Conservation (phyloP, 1,284 basidiomycete genomes). For the Sanguinoderma infundibulare region DNA sequence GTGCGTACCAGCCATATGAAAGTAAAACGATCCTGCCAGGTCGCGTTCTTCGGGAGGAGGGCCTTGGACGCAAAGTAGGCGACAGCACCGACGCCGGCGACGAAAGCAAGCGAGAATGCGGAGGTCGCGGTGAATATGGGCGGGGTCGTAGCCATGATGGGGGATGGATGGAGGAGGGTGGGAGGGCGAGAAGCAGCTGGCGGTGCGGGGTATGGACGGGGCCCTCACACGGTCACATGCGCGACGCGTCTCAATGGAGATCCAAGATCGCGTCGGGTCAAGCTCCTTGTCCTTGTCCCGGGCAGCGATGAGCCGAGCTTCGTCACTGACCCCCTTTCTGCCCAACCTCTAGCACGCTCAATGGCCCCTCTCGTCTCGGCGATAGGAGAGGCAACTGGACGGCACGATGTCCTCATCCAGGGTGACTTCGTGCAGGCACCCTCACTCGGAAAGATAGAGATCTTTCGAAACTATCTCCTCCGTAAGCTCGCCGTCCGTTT, state of each 20-base stretch:
- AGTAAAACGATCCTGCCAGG: slow-evolving; percentile 64
- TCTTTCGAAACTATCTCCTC: slow-evolving; percentile 62
- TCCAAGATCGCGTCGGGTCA: slow-evolving; percentile 6
- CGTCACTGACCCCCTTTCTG: slow-evolving; percentile 4
- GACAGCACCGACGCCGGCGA: slow-evolving; percentile 50
- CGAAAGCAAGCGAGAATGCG: slow-evolving; percentile 63
- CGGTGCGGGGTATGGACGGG: slow-evolving; percentile 3
- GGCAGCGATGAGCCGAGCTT: background rate
- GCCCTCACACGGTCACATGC: slow-evolving; percentile 21
- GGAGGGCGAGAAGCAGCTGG: background rate
- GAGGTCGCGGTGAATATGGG: slow-evolving; percentile 70
- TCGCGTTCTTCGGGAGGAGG: slow-evolving; percentile 64
- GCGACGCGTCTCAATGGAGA: slow-evolving; percentile 14
- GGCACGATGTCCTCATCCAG: slow-evolving; percentile 32
- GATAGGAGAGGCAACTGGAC: too few species aligned
- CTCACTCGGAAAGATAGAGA: slow-evolving; percentile 50
- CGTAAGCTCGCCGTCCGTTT: slow-evolving; percentile 41
- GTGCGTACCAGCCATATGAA: slow-evolving; percentile 75
- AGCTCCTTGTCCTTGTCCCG: background rate
- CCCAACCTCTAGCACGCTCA: too few species aligned
- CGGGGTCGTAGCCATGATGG: slow-evolving; percentile 25
- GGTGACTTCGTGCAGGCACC: slow-evolving; percentile 67
- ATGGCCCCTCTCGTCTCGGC: too few species aligned
- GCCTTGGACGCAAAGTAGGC: slow-evolving; percentile 55
- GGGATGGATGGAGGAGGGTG: background rate